Evolutionary conservation across 306 rosid species (phyloP).

Genomic region (Citrullus colocynthis): DNA sequence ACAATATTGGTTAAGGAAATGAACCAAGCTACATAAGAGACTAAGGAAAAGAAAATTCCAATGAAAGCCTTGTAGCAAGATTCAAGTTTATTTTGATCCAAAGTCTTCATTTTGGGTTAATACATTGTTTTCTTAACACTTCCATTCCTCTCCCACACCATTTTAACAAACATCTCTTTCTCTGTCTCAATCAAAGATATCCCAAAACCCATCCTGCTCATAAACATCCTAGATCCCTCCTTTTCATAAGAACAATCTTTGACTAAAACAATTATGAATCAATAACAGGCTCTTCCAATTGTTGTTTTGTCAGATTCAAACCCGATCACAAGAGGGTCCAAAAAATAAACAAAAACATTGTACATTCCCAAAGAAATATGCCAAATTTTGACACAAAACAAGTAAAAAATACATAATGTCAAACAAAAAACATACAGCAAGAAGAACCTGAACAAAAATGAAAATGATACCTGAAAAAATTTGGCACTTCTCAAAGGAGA

Average conservation of each 20-base stretch:
- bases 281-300: neutral
- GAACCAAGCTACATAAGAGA: neutral
- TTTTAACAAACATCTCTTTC: neutral
- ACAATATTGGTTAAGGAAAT: constrained; percentile 1
- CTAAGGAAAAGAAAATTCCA: neutral
- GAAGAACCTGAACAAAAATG: neutral
- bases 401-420: neutral
- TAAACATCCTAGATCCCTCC: neutral
- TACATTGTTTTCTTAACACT: neutral
- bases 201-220: neutral
- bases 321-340: neutral
- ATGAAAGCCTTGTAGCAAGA: neutral
- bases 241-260: neutral
- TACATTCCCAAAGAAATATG: neutral
- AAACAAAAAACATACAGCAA: neutral
- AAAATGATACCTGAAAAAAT: constrained; percentile 51
- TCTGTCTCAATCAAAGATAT: neutral
- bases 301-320: neutral
- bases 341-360: neutral
- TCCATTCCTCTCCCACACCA: neutral
- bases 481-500: constrained; percentile 85
- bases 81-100: neutral
- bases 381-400: neutral
- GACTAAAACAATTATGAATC: neutral
- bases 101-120: neutral